Evolutionary conservation across 2,329 filamentous ascomycete species (phyloP), one percentile per base, ranked within the genome.

Genomic region (Hypoxylon sp.): DNA sequence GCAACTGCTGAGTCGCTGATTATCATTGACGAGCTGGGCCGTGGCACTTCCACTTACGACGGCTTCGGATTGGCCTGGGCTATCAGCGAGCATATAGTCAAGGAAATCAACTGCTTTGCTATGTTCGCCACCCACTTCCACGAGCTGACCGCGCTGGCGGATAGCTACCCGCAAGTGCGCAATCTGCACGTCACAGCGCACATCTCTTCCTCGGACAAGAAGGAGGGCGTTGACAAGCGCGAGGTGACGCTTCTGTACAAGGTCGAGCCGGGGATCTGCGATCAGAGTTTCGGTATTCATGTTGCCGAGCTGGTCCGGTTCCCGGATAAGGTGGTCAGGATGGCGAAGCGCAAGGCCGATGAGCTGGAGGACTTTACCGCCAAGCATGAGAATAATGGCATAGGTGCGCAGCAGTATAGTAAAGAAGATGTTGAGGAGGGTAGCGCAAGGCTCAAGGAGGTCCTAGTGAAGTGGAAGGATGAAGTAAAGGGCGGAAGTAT

Each of bases 61-160:
- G 96, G 96, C 7, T 99, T 99, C 76, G 96, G 97, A 40, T 89
- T 99, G n/a, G 96, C 97, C 0, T 99, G 96, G 96, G 96, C 96
- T 56, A 99, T 99, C 69, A 97, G 94, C 0, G 96, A 99, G 81
- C 94, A 99, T 81, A 98, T 99, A 71, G 88, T 99, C 77, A 94
- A 92, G 66, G 94, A 98, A 78, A 98, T 99, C 67, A 92, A 94
- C 61, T 97, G 95, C 74, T 98, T 94, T 77, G 92, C 94, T 64
- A 90, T 98, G 81, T 99, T 99, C 78, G 96, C 97, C 4, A 99
- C 96, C 1, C 96, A 99, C 79, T 99, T 99, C 84, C 97, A 99
- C 83, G 96, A 99, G 80, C 86, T 99, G 55, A 99, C 96, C 0
- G 95, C 95, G 0, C 85, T 99, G 25, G 92, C 91, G 2, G 93